A percentile compares a stretch with the other conserved stretches of the same genome.
Conservation (phyloP, 2,329 filamentous ascomycete genomes). For the Ophiostoma sp. region DNA sequence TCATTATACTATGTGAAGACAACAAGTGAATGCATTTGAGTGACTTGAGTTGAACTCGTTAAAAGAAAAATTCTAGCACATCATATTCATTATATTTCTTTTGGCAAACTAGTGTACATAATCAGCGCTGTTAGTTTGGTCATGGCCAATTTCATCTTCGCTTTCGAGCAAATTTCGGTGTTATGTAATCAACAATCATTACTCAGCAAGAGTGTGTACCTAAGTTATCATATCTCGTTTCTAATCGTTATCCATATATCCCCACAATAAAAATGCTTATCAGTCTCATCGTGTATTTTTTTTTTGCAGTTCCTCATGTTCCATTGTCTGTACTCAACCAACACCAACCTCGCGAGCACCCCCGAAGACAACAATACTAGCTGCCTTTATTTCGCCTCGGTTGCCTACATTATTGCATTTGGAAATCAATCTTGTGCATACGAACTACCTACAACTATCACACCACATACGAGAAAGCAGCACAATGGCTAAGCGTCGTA, state of each 20-base stretch:
- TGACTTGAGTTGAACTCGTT: not conserved
- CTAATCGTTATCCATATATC: not conserved
- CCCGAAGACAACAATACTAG: no score
- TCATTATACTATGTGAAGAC: no score
- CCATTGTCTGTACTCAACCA: not conserved
- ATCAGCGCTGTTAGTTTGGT: no score
- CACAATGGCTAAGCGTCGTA: constrained; percentile 70
- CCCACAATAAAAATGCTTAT: constrained; percentile 11
- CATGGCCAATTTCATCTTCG: no score
- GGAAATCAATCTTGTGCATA: not conserved
- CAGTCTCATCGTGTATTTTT: not conserved
- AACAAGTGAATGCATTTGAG: no score
- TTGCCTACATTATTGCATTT: not conserved
- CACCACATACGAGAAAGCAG: not conserved
- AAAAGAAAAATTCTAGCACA: not conserved
- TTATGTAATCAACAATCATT: no score
- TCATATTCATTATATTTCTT: no score
- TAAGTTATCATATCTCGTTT: not conserved
- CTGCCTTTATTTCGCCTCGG: no score
- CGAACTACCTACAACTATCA: not conserved
- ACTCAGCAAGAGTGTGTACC: no score
- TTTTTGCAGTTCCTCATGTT: constrained; percentile 9
- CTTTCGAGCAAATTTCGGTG: no score
- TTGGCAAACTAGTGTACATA: no score
- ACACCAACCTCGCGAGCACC: not conserved